Base-by-base conservation (phyloP, 1,284 basidiomycete species). In the Pseudozyma thailandica region DNA sequence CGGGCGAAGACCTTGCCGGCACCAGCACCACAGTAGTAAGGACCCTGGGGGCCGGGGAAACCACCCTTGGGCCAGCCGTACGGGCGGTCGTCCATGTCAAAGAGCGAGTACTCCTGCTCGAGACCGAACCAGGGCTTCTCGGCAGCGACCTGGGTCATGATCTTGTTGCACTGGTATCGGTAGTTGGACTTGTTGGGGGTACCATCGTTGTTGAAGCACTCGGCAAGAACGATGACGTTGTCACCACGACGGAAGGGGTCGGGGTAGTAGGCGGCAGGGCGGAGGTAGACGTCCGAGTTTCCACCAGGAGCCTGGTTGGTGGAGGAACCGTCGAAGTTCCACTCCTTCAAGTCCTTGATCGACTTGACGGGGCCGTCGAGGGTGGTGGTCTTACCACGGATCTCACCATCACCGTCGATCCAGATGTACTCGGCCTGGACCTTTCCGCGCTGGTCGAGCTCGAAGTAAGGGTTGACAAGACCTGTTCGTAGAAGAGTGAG, bases 1-100 rank as follows among this genome's bases (percentile, higher is more conserved):
- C 96, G 93, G 75, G 93, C 96, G 83, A 96, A 95, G 74, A 98
- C 96, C 86, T 92, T 94, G 84, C 95, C 95, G 74, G 93, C 90
- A 91, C 95, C 95, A 85, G 95, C 95, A 88, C 96, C 96, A 83
- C 96, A 99, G 87, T 99, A 99, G 86, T 99, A 99, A 50, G 96
- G 96, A 69, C 96, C 96, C 85, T 99, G 96, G 73, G 96, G 95
- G 82, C 92, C 96, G 72, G 96, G 96, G 91, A 98, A 99, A 86
- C 96, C 96, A 78, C 93, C 83, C 55, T 78, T 80, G 69, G 83
- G 96, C 96, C 96, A 98, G 65, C 93, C 94, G 85, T 88, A 93
- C 55, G 96, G 95, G 68, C 88, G 87, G 77, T 91, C 94, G 83
- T 98, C 95, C 77, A 87, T 88, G 84, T 94, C 94, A 80, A 99